Conservation (phyloP, 1,139 yeast species). For the Hyphopichia burtonii region DNA sequence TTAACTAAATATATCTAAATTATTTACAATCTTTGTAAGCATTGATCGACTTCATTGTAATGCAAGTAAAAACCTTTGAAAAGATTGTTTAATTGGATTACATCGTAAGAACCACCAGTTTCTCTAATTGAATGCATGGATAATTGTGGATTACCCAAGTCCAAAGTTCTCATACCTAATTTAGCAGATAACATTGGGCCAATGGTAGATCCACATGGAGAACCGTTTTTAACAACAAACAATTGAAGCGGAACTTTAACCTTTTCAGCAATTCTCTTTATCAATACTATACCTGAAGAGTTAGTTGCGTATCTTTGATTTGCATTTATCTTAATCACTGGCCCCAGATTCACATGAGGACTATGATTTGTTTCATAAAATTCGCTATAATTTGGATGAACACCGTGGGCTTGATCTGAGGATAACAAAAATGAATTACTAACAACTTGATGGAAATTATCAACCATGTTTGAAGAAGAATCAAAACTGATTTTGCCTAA, state of each 20-base stretch:
- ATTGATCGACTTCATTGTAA: constrained; percentile 26
- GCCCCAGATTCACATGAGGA: constrained; percentile 84
- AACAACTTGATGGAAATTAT: constrained; percentile 58
- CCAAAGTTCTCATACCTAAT: constrained; percentile 85
- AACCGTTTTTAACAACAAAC: constrained; percentile 87
- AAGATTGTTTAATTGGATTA: constrained; percentile 58
- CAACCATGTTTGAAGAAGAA: constrained; percentile 1
- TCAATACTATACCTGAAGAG: constrained; percentile 79
- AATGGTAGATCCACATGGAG: constrained; percentile 95
- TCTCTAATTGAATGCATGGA: constrained; percentile 97
- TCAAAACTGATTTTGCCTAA: constrained; percentile 36
- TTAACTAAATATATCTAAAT: background rate
- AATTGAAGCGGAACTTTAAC: constrained; percentile 71
- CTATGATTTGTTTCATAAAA: constrained; percentile 76
- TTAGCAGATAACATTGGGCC: constrained; percentile 92
- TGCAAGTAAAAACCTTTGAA: constrained; percentile 60
- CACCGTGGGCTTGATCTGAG: constrained; percentile 96
- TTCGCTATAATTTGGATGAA: constrained; percentile 84
- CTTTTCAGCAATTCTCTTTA: constrained; percentile 68
- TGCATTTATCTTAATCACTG: constrained; percentile 90
- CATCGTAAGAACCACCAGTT: constrained; percentile 82
- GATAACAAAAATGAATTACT: constrained; percentile 86
- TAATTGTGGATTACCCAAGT: constrained; percentile 90
- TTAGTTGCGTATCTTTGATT: constrained; percentile 95
- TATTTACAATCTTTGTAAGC: constrained; percentile 13